Percentiles rank a stretch among this genome's conserved stretches.
Evolutionary conservation across 371 early-diverging fungal genomes (phyloP).

Genomic region (Mucor racemosus): DNA sequence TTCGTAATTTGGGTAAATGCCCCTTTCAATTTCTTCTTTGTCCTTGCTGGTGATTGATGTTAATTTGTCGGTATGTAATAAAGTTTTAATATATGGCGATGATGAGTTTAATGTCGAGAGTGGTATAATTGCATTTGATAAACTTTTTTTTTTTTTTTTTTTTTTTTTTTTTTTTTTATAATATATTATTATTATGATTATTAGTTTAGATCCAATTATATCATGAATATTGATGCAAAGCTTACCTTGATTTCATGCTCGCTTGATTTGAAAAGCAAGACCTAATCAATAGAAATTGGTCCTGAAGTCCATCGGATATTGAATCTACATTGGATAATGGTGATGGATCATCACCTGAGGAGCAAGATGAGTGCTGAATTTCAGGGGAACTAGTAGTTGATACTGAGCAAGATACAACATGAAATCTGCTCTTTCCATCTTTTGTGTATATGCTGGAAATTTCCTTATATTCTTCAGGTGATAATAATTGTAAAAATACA

Average conservation of each 20-base stretch:
- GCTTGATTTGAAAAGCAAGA: slow-evolving; percentile 16
- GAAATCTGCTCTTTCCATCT: slow-evolving; percentile 13
- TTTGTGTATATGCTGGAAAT: slow-evolving; percentile 15
- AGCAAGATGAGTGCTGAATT: slow-evolving; percentile 1
- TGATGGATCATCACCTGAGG: slow-evolving; percentile 9
- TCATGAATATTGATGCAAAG: neutral
- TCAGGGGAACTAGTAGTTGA: slow-evolving; percentile 19
- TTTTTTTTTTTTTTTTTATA: too few species aligned
- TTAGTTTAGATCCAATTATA: neutral
- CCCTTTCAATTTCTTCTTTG: slow-evolving; percentile 7
- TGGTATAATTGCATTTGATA: slow-evolving; percentile 20
- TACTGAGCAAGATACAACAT: slow-evolving; percentile 10
- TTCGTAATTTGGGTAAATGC: slow-evolving; percentile 21
- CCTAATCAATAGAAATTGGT: slow-evolving; percentile 19
- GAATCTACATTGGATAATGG: slow-evolving; percentile 4
- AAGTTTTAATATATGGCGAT: slow-evolving; percentile 26
- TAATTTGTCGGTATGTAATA: slow-evolving; percentile 8
- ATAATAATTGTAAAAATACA: slow-evolving; percentile 21
- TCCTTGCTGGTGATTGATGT: slow-evolving; percentile 4
- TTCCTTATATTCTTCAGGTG: slow-evolving; percentile 30
- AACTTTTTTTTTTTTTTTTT: neutral
- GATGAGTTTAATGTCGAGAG: slow-evolving; percentile 10
- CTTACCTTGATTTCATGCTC: slow-evolving; percentile 13
- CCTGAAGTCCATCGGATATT: slow-evolving; percentile 11
- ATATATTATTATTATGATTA: too few species aligned